Percentiles rank a stretch among this genome's conserved stretches.
These are phyloP conservation scores for Somion occarium DNA, from an alignment of 1,284 basidiomycete species.

Conservation along the genomic window DNA sequence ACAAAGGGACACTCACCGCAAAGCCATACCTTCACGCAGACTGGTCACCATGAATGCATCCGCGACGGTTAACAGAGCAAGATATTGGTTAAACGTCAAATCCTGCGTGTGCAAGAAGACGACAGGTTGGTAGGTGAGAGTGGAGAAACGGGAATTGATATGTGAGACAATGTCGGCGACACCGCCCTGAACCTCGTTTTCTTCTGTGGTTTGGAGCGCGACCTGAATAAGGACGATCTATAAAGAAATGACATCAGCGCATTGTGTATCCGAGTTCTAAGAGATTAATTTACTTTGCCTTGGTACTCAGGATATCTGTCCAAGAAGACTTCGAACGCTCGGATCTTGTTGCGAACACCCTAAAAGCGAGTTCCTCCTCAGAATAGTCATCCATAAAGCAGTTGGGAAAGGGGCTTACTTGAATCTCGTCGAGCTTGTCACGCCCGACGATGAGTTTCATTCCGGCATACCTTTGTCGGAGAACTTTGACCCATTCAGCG, in stretches of 20 bases:
- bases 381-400: neutral
- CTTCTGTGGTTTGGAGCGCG: constrained; percentile 77
- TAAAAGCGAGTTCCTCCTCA: constrained; percentile 17
- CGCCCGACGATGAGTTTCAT: constrained; percentile 85
- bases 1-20: constrained; percentile 32
- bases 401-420: constrained; percentile 33
- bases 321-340: constrained; percentile 82
- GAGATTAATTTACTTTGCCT: constrained; percentile 45
- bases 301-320: constrained; percentile 76
- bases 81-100: constrained; percentile 82
- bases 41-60: constrained; percentile 87
- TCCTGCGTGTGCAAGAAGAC: constrained; percentile 87
- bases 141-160: constrained; percentile 80
- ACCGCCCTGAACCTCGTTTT: constrained; percentile 69
- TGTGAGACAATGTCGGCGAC: constrained; percentile 76
- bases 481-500: constrained; percentile 71
- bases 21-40: constrained; percentile 84
- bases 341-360: constrained; percentile 80
- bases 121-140: constrained; percentile 83
- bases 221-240: constrained; percentile 83
- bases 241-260: neutral
- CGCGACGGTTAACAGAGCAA: constrained; percentile 77
- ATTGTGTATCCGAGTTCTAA: neutral
- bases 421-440: constrained; percentile 85
- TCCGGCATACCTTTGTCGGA: constrained; percentile 76